These are phyloP conservation scores for Silene coronaria DNA, from an alignment of 179 eudicot species.

Conservation along the genomic window DNA sequence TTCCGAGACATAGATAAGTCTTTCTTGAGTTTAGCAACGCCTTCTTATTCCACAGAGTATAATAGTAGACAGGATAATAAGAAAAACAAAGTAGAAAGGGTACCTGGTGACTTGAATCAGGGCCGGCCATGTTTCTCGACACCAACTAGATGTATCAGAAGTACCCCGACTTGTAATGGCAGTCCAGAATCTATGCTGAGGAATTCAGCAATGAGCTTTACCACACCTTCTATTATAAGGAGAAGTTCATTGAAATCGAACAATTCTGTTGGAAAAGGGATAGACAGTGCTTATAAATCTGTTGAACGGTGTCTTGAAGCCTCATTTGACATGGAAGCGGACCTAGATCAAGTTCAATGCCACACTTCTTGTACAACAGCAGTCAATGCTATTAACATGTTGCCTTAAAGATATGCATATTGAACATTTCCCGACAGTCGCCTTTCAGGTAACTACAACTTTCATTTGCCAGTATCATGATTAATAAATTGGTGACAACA, in stretches of 20 bases:
- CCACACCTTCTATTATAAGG: constrained; percentile 61
- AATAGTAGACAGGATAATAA: constrained; percentile 24
- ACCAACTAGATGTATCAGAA: constrained; percentile 25
- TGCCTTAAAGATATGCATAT: constrained; percentile 20
- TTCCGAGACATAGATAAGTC: constrained; percentile 35
- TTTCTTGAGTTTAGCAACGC: constrained; percentile 40
- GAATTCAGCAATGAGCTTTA: constrained; percentile 62
- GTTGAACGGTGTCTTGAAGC: constrained; percentile 47
- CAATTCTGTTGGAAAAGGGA: constrained; percentile 15
- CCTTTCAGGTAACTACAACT: constrained; percentile 19
- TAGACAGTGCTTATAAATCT: constrained; percentile 19
- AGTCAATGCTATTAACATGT: constrained; percentile 20
- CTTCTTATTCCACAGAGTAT: constrained; percentile 25
- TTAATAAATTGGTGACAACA: no score
- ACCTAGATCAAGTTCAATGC: constrained; percentile 24
- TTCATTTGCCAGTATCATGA: no score
- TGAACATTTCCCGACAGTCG: constrained; percentile 26
- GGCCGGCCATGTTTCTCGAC: constrained; percentile 34
- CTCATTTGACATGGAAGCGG: constrained; percentile 54
- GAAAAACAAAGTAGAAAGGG: constrained; percentile 30
- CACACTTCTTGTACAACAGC: constrained; percentile 32
- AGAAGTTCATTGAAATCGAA: constrained; percentile 28
- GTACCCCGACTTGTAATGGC: constrained; percentile 24
- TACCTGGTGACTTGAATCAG: constrained; percentile 19
- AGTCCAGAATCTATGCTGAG: constrained; percentile 60